Conservation (phyloP, 176 grass and related monocot species). For the Cenchrus americanus region DNA sequence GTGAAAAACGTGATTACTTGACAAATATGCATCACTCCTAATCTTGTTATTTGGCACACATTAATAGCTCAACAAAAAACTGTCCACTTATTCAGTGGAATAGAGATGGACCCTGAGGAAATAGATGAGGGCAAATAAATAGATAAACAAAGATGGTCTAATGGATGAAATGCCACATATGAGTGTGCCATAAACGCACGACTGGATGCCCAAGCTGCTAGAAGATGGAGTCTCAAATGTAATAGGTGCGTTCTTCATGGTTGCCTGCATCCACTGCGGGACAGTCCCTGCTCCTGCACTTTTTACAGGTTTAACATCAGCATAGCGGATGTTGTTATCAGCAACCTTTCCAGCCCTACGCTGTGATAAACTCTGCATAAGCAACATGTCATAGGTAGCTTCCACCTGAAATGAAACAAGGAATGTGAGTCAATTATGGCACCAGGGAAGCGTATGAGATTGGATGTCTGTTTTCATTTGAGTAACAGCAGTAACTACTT, state of each 20-base stretch:
- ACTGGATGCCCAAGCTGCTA: conserved; percentile 66
- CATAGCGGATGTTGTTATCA: conserved; percentile 75
- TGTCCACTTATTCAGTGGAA: too few species aligned
- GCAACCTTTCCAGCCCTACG: conserved; percentile 88
- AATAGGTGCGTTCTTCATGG: conserved; percentile 68
- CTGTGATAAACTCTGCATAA: conserved; percentile 88
- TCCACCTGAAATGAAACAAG: conserved; percentile 72
- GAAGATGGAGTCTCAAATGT: conserved; percentile 73
- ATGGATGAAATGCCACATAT: too few species aligned
- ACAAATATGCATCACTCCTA: too few species aligned
- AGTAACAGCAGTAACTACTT: conserved; percentile 9
- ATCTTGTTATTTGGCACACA: too few species aligned
- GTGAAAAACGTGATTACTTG: too few species aligned
- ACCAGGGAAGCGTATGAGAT: conserved; percentile 6
- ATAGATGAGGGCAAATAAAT: too few species aligned
- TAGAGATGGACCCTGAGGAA: too few species aligned
- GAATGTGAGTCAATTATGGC: conserved; percentile 15
- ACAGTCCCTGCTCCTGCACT: conserved; percentile 46
- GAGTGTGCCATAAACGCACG: conserved; percentile 80
- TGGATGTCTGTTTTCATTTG: background rate
- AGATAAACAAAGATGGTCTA: too few species aligned
- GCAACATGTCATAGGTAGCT: conserved; percentile 87
- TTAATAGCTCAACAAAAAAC: too few species aligned
- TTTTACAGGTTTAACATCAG: conserved; percentile 87
- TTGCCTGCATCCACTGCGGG: conserved; percentile 77